Evolutionary conservation across 2,329 filamentous ascomycete species (phyloP).

Genomic region (Cladosporium velox): DNA sequence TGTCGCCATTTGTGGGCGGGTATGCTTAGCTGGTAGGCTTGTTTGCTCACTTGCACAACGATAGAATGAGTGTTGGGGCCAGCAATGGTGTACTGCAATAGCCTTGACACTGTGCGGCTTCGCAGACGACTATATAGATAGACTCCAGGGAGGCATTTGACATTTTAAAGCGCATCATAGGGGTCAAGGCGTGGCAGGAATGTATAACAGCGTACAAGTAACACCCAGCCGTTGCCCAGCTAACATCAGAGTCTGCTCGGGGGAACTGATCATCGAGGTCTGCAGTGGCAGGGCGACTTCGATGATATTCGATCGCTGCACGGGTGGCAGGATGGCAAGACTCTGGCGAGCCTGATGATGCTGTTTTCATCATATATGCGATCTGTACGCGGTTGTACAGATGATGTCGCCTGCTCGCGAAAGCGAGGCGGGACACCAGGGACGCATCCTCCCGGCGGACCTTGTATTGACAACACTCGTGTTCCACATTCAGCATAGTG

Average conservation of each 20-base stretch:
- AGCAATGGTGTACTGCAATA: not conserved
- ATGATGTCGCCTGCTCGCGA: conserved; percentile 1
- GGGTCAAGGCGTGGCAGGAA: conserved; percentile 13
- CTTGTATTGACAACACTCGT: conserved; percentile 13
- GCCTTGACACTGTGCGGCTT: not conserved
- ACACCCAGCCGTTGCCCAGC: conserved; percentile 14
- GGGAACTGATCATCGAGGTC: not conserved
- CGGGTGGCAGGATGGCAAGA: conserved; percentile 6
- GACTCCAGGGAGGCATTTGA: not conserved
- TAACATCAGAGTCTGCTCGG: not conserved
- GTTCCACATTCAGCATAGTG: not conserved
- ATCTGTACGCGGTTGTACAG: conserved; percentile 1
- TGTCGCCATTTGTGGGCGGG: conserved; percentile 18
- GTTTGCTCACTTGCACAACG: not conserved
- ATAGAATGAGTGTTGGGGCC: not conserved
- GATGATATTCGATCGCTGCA: not conserved
- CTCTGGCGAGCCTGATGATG: not conserved
- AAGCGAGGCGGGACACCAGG: conserved; percentile 11
- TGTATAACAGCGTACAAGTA: conserved; percentile 11
- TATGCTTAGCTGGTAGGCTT: not conserved
- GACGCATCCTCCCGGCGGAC: conserved; percentile 18
- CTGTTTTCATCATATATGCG: not conserved
- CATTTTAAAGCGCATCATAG: not conserved
- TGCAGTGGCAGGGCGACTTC: conserved; percentile 12
- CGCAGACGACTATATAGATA: not conserved